Evolutionary conservation across 2,329 filamentous ascomycete species (phyloP).

Genomic region (Mollisia scopiformis): DNA sequence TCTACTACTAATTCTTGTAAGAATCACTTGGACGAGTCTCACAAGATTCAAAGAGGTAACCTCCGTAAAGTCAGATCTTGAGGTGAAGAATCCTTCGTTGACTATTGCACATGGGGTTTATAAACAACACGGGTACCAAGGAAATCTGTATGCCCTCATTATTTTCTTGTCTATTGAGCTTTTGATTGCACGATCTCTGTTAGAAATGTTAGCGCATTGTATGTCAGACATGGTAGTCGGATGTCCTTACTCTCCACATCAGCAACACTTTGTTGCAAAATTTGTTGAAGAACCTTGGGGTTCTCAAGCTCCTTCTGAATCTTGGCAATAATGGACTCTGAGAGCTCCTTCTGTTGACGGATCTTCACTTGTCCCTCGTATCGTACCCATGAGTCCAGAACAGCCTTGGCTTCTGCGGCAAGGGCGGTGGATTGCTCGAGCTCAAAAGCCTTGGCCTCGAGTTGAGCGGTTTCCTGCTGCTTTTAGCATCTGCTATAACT

Average conservation of each 20-base stretch:
- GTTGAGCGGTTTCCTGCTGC: constrained; percentile 79
- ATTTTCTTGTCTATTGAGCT: constrained; percentile 58
- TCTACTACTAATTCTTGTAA: no score
- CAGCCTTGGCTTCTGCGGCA: constrained; percentile 88
- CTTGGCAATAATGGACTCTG: constrained; percentile 91
- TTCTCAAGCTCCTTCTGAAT: constrained; percentile 98
- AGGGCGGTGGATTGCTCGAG: constrained; percentile 95
- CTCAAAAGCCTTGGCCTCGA: constrained; percentile 95
- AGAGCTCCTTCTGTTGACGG: constrained; percentile 96
- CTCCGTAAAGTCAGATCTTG: neutral
- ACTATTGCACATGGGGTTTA: constrained; percentile 64
- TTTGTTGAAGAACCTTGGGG: constrained; percentile 96
- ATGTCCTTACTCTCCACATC: constrained; percentile 89
- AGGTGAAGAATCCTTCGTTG: constrained; percentile 29
- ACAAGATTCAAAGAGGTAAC: neutral
- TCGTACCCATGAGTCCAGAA: constrained; percentile 97
- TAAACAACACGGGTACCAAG: constrained; percentile 57
- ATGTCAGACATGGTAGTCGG: neutral
- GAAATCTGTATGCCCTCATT: constrained; percentile 43
- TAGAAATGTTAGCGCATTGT: constrained; percentile 38
- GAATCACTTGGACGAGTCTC: neutral
- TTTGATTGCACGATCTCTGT: constrained; percentile 66
- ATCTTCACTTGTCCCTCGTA: constrained; percentile 99
- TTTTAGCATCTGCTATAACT: constrained; percentile 7
- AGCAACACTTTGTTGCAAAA: constrained; percentile 92